Conservation (phyloP, 257 asterid species). For the Lycium ferocissimum region DNA sequence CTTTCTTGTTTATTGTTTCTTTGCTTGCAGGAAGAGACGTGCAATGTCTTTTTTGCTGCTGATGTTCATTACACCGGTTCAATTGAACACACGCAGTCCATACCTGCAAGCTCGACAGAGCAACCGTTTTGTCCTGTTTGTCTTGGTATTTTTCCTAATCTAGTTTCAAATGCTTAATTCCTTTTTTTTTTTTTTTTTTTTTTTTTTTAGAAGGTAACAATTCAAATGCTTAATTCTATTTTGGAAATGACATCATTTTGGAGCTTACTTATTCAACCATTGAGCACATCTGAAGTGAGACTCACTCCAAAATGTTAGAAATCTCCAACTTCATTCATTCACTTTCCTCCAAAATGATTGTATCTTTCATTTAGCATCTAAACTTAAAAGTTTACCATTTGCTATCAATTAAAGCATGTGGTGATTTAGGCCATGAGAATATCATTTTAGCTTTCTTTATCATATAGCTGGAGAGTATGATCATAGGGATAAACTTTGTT, state of each 20-base stretch:
- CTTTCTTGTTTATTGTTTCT: constrained; percentile 34
- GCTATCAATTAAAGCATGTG: constrained; percentile 1
- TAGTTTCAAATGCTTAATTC: constrained; percentile 6
- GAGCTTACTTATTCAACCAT: background rate
- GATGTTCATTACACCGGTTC: constrained; percentile 91
- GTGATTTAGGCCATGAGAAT: background rate
- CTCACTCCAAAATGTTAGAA: background rate
- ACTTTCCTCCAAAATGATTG: background rate
- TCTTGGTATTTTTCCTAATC: constrained; percentile 66
- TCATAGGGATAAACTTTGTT: background rate
- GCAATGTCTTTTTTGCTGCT: constrained; percentile 70
- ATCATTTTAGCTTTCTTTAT: background rate
- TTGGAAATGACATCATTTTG: constrained; percentile 7
- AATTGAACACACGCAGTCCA: constrained; percentile 77
- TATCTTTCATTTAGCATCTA: background rate
- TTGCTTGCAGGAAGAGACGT: constrained; percentile 67
- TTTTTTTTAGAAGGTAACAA: too few species aligned
- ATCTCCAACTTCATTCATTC: constrained; percentile 13
- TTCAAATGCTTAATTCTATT: background rate
- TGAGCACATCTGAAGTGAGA: constrained; percentile 8
- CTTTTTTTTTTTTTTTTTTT: background rate
- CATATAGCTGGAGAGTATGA: constrained; percentile 1
- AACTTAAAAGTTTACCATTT: background rate
- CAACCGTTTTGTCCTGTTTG: constrained; percentile 94
- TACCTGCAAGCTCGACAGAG: constrained; percentile 73